Base-by-base conservation (phyloP, 345 rosid species). In the Carallia pectinifolia region DNA sequence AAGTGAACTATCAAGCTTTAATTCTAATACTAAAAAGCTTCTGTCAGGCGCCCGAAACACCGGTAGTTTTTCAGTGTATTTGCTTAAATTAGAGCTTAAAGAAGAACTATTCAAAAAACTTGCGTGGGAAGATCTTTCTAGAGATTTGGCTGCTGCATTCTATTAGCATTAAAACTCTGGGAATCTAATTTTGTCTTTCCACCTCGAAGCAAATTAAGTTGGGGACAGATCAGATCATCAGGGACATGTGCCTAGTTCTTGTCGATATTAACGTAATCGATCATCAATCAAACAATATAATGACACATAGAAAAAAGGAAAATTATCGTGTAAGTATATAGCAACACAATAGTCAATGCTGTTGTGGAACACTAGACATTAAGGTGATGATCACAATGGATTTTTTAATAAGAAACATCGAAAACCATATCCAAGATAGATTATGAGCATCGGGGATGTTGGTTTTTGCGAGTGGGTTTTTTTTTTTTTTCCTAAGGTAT, bases 381-480 rank as follows among this genome's bases (percentile, higher is more conserved):
- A 64, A 56, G 10, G 16, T 33, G 2, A 33, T 62, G 38, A 66
- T 38, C 10, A 48, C 65, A 47, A 27, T 48, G 31, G 69, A 65
- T 67, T 55, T 72, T 66, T 10, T 55, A 73, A 73, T 55, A 47
- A 65, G 64, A 50, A 58, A 67, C 63, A 63, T 39, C 58, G 67
- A 52, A 80, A 68, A 69, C 66, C 83, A 81, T 77, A 81, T 84
- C 92, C 85, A 86, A 85, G 84, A 78, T 88, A 84, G 85, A 86
- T 83, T 76, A 72, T 64, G 70, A 80, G 71, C 70, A 76, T 67
- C 74, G 64, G 77, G 86, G 80, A 84, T 83, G 86, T 84, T 75
- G 87, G 84, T 79, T 73, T 79, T 12, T 30, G 64, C 31, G 17
- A 12, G 50, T 12, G 50, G 17, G 17, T 13, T 10, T 13, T 44